Evolutionary conservation across 139 green algal species (phyloP).

Genomic region (Picocystis salinarum): DNA sequence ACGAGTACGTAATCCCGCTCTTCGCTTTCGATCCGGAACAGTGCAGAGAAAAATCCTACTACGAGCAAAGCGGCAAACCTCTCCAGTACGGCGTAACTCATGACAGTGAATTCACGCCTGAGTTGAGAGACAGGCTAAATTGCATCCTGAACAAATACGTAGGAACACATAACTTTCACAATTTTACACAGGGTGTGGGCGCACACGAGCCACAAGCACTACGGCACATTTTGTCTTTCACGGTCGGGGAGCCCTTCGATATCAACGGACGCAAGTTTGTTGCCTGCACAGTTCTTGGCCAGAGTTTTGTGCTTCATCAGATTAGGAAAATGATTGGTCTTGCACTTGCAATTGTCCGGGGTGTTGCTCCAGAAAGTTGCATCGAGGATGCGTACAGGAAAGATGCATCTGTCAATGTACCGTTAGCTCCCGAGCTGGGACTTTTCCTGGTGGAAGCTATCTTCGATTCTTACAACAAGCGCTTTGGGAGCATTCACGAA

Average conservation of each 20-base stretch:
- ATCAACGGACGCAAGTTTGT: conserved; percentile 17
- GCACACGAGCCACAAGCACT: conserved; percentile 20
- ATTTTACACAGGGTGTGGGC: conserved; percentile 41
- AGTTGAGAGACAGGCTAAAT: conserved; percentile 19
- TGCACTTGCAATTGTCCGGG: conserved; percentile 45
- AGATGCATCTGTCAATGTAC: conserved; percentile 20
- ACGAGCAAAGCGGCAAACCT: neutral
- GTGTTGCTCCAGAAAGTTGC: conserved; percentile 12
- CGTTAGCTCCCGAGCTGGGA: conserved; percentile 67
- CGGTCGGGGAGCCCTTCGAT: conserved; percentile 7
- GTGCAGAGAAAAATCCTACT: neutral
- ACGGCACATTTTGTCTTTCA: conserved; percentile 53
- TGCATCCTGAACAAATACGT: conserved; percentile 47
- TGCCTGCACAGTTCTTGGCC: conserved; percentile 38
- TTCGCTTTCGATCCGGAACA: conserved; percentile 51
- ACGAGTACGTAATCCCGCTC: conserved; percentile 88
- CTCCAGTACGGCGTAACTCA: neutral
- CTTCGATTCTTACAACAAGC: conserved; percentile 41
- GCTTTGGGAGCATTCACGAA: conserved; percentile 9
- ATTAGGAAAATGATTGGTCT: conserved; percentile 79
- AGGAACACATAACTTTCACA: conserved; percentile 86
- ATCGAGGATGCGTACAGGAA: conserved; percentile 29
- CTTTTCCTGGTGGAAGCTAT: conserved; percentile 59
- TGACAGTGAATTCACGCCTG: neutral
- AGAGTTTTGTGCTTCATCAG: conserved; percentile 87